Base-by-base conservation (phyloP, 1,284 basidiomycete genomes). In the Fomes fomentarius region DNA sequence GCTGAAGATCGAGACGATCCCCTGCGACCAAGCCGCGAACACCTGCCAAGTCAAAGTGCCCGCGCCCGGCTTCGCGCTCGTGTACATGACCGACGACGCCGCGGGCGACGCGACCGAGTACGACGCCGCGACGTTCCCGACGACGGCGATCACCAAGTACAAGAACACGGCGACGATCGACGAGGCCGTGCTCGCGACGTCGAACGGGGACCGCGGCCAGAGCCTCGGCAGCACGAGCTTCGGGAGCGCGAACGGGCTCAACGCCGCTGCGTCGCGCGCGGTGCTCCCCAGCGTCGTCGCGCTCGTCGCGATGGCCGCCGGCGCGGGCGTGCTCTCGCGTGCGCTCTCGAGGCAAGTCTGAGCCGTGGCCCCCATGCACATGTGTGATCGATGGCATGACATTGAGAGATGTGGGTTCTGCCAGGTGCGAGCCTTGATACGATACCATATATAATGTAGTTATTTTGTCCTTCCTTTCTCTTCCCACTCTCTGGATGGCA, bases 41-140 rank as follows among this genome's bases (percentile, higher is more conserved):
- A 71, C 74, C 1, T 93, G 91, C 70, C 58, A 68, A 7, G 74
- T 93, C 50, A 75, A 73, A 1, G 84, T 93, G 21, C 81, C 81
- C n/a, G 89, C 88, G 1, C 90, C 91, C 0, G 80, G 80, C 11
- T 81, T 84, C 50, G 89, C 87, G 4, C 74, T 93, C 47, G 87
- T 93, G 21, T 92, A 88, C 77, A 73, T 93, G 44, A 76, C 72
- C n/a, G 70, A 77, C 33, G 67, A 68, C 7, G 76, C 80, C 2
- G 61, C 79, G 52, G 61, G 65, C 1, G 75, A 77, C 38, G 71
- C 75, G 0, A 69, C 73, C 0, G 69, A 71, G 0, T 66, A 63
- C 26, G 61, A 71, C 7, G 73, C 78, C 1, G 64, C 69, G 52
- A 88, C 85, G 21, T 90, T 82, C 64, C 63, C 79, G 11, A 90